A percentile compares a stretch with the other conserved stretches of the same genome.
phyloP scores from a whole-genome alignment of 2,329 filamentous ascomycete species.

The Fusarium neocosmosporiellum region DNA sequence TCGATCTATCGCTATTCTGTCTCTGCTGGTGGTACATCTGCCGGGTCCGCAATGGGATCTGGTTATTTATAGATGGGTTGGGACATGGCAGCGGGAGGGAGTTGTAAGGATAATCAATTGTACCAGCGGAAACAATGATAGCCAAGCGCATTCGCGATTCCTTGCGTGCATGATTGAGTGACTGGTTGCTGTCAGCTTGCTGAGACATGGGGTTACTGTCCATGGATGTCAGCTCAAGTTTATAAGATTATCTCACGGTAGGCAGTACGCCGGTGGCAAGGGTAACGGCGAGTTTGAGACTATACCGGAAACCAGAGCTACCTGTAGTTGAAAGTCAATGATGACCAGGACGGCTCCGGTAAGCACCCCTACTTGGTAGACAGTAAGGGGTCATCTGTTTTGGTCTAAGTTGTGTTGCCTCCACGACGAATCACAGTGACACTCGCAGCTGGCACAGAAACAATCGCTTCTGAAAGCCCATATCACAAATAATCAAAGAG shows the following conservation, averaged over 20 bases:
- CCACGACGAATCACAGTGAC: background rate
- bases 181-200: background rate
- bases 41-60: slow-evolving; percentile 31
- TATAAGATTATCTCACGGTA: background rate
- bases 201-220: background rate
- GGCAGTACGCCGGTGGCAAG: background rate
- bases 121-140: slow-evolving; percentile 42
- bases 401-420: background rate
- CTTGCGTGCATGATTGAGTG: background rate
- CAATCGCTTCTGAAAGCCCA: slow-evolving; percentile 3
- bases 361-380: background rate
- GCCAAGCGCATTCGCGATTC: slow-evolving; percentile 17
- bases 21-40: slow-evolving; percentile 38
- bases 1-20: slow-evolving; percentile 37
- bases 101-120: slow-evolving; percentile 51
- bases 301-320: background rate
- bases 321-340: background rate
- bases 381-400: background rate
- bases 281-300: background rate
- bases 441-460: background rate
- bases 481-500: background rate
- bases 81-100: slow-evolving; percentile 42
- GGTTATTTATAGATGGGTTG: slow-evolving; percentile 43
- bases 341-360: background rate
- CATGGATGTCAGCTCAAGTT: background rate